Percentiles rank a stretch among this genome's conserved stretches.
These are phyloP conservation scores for Trypanosomatidae sp. DNA, from an alignment of 208 protist genomes.

Conservation along the genomic window DNA sequence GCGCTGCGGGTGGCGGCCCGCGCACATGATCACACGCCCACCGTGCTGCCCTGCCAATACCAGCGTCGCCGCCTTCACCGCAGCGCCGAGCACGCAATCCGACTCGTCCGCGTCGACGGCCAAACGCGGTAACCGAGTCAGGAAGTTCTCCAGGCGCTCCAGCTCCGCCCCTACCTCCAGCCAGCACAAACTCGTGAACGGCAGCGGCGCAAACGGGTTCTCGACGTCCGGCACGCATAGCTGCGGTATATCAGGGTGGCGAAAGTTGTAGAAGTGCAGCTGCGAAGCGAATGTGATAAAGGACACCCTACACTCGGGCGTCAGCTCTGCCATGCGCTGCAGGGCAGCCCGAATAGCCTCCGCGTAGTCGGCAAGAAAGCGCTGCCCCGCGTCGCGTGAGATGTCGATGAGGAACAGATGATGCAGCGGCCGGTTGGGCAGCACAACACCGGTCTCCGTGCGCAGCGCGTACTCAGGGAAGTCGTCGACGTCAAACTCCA, in stretches of 20 bases:
- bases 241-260: conserved; percentile 73
- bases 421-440: conserved; percentile 68
- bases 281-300: conserved; percentile 89
- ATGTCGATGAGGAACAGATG: conserved; percentile 88
- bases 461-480: conserved; percentile 74
- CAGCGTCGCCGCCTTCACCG: conserved; percentile 74
- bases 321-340: conserved; percentile 67
- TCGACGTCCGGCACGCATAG: conserved; percentile 82
- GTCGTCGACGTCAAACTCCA: conserved; percentile 89
- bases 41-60: conserved; percentile 80
- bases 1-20: conserved; percentile 48
- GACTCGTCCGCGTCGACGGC: conserved; percentile 52
- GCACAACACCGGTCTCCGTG: conserved; percentile 47
- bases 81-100: conserved; percentile 74
- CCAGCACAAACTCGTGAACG: conserved; percentile 89
- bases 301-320: conserved; percentile 73
- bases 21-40: conserved; percentile 67
- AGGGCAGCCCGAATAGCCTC: conserved; percentile 61
- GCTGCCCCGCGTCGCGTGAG: conserved; percentile 52
- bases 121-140: conserved; percentile 46
- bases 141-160: conserved; percentile 58
- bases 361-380: conserved; percentile 76
- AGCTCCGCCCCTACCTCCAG: conserved; percentile 73
- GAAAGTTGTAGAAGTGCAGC: conserved; percentile 92
- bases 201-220: conserved; percentile 90